Base-by-base conservation (phyloP, 352 stramenopile species). In the Aphanomyces cochlioides region DNA sequence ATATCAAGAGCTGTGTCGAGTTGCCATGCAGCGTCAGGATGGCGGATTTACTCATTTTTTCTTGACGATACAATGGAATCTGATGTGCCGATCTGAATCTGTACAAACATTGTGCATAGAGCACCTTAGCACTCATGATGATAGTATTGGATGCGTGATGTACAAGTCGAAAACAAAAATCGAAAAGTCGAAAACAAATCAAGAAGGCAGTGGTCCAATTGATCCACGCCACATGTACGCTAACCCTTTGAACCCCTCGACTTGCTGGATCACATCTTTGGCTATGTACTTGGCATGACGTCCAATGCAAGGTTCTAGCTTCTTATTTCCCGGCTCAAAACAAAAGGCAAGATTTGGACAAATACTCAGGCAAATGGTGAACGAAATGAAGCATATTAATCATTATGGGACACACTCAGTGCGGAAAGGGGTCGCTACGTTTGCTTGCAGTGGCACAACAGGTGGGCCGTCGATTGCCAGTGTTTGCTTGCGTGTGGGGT, bases 241-340 rank as follows among this genome's bases (percentile, higher is more conserved):
- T 19, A 80, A 81, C 47, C 76, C 76, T 39, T 38, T 72, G 1
- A 4, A 41, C n/a, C 78, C 72, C 13, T 50, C 75, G 47, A 65
- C 77, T 0, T 83, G 75, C 28, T 17, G 28, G 28, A 28, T 28
- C 28, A 28, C 74, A 66, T 7, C 66, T 79, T 50, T 58, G 58
- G 73, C 5, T 67, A 81, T 21, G 77, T 67, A 53, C 5, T 73
- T 34, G 47, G 13, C 47, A 73, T 13, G 69, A 71, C 45, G 72
- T 50, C 56, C 54, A 69, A 50, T 56, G 38, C 3, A 54, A 10
- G 13, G 13, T 1, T 2, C 38, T 12, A 2, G 21, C n/a, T 34
- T 10, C 13, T 21, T 66, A 28, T 66, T 66, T 66, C 38, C 38
- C 10, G 57, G 57, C 8, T 47, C 57, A 66, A 66, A 53, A 60